Percentiles rank a stretch among this genome's conserved stretches.
These are phyloP conservation scores for Rubroboletus satanas DNA, from an alignment of 768 basidiomycete species.

Conservation along the genomic window DNA sequence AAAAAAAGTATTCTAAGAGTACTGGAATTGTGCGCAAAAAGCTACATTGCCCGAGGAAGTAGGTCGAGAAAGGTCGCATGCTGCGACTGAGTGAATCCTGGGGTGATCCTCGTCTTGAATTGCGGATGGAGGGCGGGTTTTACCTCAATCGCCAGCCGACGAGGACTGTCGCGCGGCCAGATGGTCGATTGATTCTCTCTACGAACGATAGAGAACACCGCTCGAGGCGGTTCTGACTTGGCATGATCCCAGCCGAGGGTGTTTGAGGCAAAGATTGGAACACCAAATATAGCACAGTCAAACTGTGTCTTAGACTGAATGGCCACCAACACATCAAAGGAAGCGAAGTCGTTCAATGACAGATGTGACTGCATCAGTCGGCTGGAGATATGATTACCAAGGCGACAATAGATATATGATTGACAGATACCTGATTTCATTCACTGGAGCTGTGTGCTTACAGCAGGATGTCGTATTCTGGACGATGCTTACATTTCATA, in stretches of 20 bases:
- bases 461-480: not conserved
- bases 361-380: not conserved
- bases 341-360: not conserved
- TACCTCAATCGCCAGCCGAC: too few species aligned
- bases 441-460: not conserved
- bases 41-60: not conserved
- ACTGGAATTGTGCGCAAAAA: not conserved
- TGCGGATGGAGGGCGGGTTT: not conserved
- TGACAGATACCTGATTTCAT: not conserved
- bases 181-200: not conserved
- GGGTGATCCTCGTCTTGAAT: not conserved
- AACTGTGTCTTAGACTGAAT: not conserved
- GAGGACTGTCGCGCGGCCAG: too few species aligned
- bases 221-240: not conserved
- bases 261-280: not conserved
- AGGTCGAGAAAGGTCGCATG: not conserved
- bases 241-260: not conserved
- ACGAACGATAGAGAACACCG: not conserved
- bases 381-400: not conserved
- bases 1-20: not conserved
- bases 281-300: not conserved
- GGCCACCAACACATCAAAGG: not conserved
- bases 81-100: not conserved
- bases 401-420: not conserved
- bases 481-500: not conserved